Conservation (phyloP, 345 rosid genomes). For the Citrus trifoliata region DNA sequence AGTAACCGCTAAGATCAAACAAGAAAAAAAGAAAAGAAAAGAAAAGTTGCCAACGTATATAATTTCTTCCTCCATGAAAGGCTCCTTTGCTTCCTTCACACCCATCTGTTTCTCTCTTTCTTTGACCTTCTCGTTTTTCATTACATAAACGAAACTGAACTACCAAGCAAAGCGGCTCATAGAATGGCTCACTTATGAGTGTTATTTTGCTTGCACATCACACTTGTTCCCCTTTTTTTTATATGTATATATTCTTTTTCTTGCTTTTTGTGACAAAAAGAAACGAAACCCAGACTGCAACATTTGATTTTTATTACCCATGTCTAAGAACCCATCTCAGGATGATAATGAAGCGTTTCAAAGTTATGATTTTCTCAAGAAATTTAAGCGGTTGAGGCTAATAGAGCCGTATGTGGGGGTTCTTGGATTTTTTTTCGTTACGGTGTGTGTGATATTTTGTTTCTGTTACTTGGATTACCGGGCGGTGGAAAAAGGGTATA, state of each 20-base stretch:
- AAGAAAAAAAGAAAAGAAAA: neutral
- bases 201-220: constrained; percentile 22
- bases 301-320: constrained; percentile 24
- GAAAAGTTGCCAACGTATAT: neutral
- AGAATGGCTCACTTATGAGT: constrained; percentile 11
- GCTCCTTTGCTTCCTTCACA: constrained; percentile 38
- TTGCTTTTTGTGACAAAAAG: neutral
- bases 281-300: constrained; percentile 25
- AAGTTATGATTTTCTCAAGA: constrained; percentile 37
- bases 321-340: constrained; percentile 44
- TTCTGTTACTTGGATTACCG: constrained; percentile 72
- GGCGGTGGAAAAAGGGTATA: constrained; percentile 41
- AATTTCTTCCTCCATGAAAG: constrained; percentile 36
- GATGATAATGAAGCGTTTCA: constrained; percentile 43
- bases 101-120: constrained; percentile 9
- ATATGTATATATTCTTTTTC: neutral
- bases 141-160: constrained; percentile 29
- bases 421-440: constrained; percentile 62
- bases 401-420: constrained; percentile 69
- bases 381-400: constrained; percentile 59
- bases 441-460: constrained; percentile 52
- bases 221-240: constrained; percentile 8
- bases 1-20: constrained; percentile 3
- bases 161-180: constrained; percentile 42
- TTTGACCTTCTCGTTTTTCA: constrained; percentile 6